Evolutionary conservation across 768 basidiomycete genomes (phyloP).

Genomic region (Leccinum subgranulosum): DNA sequence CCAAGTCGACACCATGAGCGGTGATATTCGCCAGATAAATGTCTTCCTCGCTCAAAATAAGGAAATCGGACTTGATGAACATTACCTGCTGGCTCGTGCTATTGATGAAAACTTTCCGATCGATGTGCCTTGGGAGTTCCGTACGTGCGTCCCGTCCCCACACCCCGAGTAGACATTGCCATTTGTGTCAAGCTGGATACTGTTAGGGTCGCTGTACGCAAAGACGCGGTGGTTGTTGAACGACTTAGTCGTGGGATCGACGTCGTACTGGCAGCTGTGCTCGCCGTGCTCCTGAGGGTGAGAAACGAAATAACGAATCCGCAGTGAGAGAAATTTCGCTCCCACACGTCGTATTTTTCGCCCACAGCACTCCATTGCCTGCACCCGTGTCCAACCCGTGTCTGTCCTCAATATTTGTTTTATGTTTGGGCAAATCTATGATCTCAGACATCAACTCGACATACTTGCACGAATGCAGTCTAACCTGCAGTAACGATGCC

Average conservation of each 20-base stretch:
- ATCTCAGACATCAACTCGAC: background rate
- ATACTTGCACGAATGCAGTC: conserved; percentile 59
- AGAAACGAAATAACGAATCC: background rate
- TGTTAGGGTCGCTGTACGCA: conserved; percentile 65
- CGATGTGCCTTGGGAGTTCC: conserved; percentile 49
- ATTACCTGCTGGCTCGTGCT: conserved; percentile 36
- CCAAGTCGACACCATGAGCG: conserved; percentile 21
- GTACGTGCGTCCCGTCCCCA: conserved; percentile 67
- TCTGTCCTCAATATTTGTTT: conserved; percentile 28
- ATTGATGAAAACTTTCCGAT: conserved; percentile 21
- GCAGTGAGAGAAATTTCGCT: conserved; percentile 16
- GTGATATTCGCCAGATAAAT: conserved; percentile 37
- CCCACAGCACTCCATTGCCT: conserved; percentile 39
- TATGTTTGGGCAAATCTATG: too few relatives aligned
- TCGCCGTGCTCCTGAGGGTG: background rate
- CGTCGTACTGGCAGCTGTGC: conserved; percentile 61
- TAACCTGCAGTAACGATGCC: conserved; percentile 64
- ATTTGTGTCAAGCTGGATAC: conserved; percentile 56
- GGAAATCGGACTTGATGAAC: conserved; percentile 37
- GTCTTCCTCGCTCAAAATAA: conserved; percentile 38
- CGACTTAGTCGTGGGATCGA: conserved; percentile 48
- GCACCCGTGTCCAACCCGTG: conserved; percentile 21
- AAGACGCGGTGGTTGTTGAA: conserved; percentile 63
- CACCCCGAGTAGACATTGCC: conserved; percentile 67
- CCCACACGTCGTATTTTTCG: conserved; percentile 60